These are phyloP conservation scores for Syzygium aqueum DNA, from an alignment of 345 rosid genomes.

Conservation along the genomic window DNA sequence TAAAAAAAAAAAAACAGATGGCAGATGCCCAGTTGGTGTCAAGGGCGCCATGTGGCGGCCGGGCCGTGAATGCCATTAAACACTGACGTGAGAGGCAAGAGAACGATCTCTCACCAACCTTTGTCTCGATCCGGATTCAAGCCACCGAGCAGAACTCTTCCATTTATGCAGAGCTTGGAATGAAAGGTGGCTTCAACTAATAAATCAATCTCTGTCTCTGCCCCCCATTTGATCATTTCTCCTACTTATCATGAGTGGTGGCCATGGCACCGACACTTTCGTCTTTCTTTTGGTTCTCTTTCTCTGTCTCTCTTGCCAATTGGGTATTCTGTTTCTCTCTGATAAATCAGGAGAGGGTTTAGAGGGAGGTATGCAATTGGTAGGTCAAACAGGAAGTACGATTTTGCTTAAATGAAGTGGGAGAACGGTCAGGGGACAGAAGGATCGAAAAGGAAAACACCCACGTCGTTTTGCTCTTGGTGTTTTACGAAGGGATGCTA, in stretches of 20 bases:
- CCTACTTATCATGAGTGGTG: background rate
- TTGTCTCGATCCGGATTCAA: background rate
- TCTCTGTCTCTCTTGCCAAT: background rate
- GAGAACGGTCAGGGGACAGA: background rate
- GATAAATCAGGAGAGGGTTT: background rate
- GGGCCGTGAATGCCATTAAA: background rate
- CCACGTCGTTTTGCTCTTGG: background rate
- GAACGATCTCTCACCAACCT: background rate
- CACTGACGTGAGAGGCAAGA: conserved; percentile 3
- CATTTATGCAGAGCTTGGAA: background rate
- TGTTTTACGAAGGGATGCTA: background rate
- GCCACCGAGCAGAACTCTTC: background rate
- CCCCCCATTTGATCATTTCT: background rate
- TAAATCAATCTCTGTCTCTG: background rate
- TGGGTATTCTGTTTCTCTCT: background rate
- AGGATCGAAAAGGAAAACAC: background rate
- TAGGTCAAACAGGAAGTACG: background rate
- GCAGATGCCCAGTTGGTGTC: background rate
- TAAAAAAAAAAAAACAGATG: background rate
- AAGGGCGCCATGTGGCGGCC: background rate
- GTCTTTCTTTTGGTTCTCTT: background rate
- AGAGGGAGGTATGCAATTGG: background rate
- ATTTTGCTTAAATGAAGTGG: background rate
- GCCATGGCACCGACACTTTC: background rate
- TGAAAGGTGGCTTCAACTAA: background rate